These are phyloP conservation scores for Gelatoporia subvermispora DNA, from an alignment of 768 basidiomycete species.

Conservation along the genomic window DNA sequence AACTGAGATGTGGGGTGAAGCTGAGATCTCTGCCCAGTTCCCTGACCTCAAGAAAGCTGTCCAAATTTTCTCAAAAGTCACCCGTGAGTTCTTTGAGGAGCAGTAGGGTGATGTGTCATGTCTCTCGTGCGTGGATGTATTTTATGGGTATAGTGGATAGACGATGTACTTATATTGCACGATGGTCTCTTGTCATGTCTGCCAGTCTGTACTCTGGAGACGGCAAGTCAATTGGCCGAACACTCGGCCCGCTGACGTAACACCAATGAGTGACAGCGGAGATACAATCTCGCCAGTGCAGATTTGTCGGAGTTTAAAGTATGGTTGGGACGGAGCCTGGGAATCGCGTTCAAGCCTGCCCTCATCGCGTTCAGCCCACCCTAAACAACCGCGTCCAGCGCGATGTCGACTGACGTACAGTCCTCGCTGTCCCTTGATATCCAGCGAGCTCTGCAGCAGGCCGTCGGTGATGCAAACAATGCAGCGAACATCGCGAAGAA, in stretches of 20 bases:
- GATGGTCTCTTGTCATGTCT: no score
- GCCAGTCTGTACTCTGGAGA: no score
- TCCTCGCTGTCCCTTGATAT: slow-evolving; percentile 37
- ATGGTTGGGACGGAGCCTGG: not conserved
- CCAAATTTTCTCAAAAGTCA: slow-evolving; percentile 39
- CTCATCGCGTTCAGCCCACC: slow-evolving; percentile 37
- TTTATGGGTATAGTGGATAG: not conserved
- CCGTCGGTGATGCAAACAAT: slow-evolving; percentile 41
- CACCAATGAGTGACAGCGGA: no score
- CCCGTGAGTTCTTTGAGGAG: slow-evolving; percentile 37
- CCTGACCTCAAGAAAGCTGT: slow-evolving; percentile 41
- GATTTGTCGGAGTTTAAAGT: not conserved
- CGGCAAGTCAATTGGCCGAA: no score
- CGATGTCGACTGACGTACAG: slow-evolving; percentile 17
- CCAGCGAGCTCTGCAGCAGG: slow-evolving; percentile 46
- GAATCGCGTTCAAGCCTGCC: slow-evolving; percentile 29
- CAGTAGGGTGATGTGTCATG: slow-evolving; percentile 3
- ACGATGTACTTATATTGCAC: not conserved
- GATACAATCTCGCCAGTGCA: no score
- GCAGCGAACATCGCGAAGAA: slow-evolving; percentile 25
- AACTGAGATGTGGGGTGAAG: no score
- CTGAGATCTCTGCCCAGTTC: no score
- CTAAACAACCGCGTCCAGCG: slow-evolving; percentile 28
- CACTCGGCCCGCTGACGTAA: no score
- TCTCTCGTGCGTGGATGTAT: not conserved